Percentiles rank a stretch among this genome's conserved stretches.
Evolutionary conservation across 2,329 filamentous ascomycete genomes (phyloP).

Genomic region (Rutstroemia sp.): DNA sequence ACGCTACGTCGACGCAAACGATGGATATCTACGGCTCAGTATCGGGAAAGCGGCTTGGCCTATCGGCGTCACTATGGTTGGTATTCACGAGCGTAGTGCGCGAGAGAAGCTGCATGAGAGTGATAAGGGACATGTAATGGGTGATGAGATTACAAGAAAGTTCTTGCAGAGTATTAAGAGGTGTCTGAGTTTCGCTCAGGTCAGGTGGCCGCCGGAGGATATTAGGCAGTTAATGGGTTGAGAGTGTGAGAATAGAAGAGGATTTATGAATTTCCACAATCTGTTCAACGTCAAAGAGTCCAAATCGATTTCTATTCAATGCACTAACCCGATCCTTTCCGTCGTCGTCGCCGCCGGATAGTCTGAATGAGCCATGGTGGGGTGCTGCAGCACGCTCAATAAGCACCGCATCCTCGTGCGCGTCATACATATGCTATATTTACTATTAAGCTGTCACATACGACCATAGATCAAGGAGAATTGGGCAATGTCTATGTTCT

Average conservation of each 20-base stretch:
- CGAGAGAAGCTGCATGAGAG: conserved; percentile 90
- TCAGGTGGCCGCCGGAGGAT: conserved; percentile 91
- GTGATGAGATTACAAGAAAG: conserved; percentile 90
- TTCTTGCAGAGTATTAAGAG: conserved; percentile 97
- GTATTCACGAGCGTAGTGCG: conserved; percentile 94
- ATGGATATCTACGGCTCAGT: conserved; percentile 85
- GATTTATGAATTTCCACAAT: too few species aligned
- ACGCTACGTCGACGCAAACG: conserved; percentile 92
- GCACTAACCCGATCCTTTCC: too few species aligned
- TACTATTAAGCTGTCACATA: too few species aligned
- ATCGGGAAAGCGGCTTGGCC: conserved; percentile 98
- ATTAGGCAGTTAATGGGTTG: conserved; percentile 86
- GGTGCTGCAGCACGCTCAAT: too few species aligned
- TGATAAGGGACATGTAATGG: conserved; percentile 89
- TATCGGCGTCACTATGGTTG: conserved; percentile 99
- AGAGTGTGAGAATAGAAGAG: neutral
- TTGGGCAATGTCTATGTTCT: too few species aligned
- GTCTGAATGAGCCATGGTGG: too few species aligned
- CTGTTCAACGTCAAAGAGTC: too few species aligned
- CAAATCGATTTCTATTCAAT: too few species aligned
- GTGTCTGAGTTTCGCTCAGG: conserved; percentile 92
- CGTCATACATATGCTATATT: too few species aligned
- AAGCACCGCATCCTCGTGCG: too few species aligned
- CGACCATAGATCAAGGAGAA: too few species aligned
- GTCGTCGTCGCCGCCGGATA: too few species aligned